Evolutionary conservation across 306 rosid species (phyloP).

Genomic region (Trifolium subterraneum): DNA sequence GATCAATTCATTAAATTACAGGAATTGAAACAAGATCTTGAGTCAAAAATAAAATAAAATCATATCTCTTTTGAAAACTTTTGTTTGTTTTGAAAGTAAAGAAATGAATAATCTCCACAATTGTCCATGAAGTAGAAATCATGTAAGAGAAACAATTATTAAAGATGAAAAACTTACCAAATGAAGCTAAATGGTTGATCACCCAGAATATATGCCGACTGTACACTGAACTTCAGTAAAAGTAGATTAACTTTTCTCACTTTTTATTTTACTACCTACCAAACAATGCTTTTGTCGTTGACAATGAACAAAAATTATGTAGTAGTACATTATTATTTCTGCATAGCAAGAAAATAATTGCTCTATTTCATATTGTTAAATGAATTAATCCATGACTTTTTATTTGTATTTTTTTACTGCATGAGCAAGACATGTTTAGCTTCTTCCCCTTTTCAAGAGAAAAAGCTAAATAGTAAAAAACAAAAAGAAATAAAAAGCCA

Average conservation of each 20-base stretch:
- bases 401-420: constrained; percentile 26
- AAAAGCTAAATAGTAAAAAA: constrained; percentile 18
- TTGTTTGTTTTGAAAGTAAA: not conserved
- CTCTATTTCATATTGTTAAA: constrained; percentile 37
- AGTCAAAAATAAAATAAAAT: too few species aligned
- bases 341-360: constrained; percentile 22
- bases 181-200: constrained; percentile 31
- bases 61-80: not conserved
- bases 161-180: constrained; percentile 34
- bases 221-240: constrained; percentile 34
- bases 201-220: constrained; percentile 39
- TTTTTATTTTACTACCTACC: constrained; percentile 30
- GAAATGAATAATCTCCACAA: constrained; percentile 30
- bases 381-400: constrained; percentile 40
- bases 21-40: not conserved
- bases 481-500: not conserved
- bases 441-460: constrained; percentile 40
- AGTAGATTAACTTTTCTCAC: constrained; percentile 42
- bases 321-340: not conserved
- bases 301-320: constrained; percentile 29
- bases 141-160: constrained; percentile 10
- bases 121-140: constrained; percentile 18
- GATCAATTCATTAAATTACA: too few species aligned
- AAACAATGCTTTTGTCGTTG: constrained; percentile 32
- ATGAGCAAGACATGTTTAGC: constrained; percentile 36